Evolutionary conservation across 2,329 filamentous ascomycete genomes (phyloP), one percentile per base, ranked within the genome.

Genomic region (Zymoseptoria ardabiliae): DNA sequence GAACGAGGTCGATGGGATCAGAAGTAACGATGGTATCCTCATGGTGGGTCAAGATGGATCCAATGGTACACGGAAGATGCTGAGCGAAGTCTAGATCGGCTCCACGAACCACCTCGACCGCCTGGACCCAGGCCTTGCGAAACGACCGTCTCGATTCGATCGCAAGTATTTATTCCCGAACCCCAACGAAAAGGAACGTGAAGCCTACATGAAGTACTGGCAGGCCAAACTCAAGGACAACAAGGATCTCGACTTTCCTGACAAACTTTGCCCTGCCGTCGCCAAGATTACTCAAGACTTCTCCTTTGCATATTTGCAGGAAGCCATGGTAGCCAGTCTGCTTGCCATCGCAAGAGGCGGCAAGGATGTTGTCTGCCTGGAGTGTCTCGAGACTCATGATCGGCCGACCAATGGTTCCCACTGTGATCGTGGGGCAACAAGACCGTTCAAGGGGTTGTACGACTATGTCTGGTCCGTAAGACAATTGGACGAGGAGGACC

Each of bases 1-100:
- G 53, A 90, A 89, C 69, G 85, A 89, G 71, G 82, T 89, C 2
- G 87, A 90, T 62, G 87, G 87, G 0, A 80, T 90, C 10, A 82
- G 83, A 65, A 81, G 78, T 63, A 90, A 90, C 63, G 84, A 89
- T 63, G 87, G 87, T 10, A 88, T 89, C 57, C 80, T 89, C 62
- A 88, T 89, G 77, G 78, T 30, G 0, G 1, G 23, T 5, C 4
- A 20, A 88, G 25, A 85, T n/a, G 17, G 0, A 17, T 2, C 6
- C n/a, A 2, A 5, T n/a, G 50, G 23, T 54, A 11, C 19, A 19
- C 51, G 25, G 19, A 23, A 25, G 19, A 4, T 5, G 28, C 53
- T n/a, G 87, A 89, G 59, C 80, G 88, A 63, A 87, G 89, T 45
- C 35, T 17, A 57, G 65, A 68, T 74, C 7, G 72, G 71, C 20